Evolutionary conservation across 139 green algal genomes (phyloP), one percentile per base, ranked within the genome.

Genomic region (Coccomyxa sp.): DNA sequence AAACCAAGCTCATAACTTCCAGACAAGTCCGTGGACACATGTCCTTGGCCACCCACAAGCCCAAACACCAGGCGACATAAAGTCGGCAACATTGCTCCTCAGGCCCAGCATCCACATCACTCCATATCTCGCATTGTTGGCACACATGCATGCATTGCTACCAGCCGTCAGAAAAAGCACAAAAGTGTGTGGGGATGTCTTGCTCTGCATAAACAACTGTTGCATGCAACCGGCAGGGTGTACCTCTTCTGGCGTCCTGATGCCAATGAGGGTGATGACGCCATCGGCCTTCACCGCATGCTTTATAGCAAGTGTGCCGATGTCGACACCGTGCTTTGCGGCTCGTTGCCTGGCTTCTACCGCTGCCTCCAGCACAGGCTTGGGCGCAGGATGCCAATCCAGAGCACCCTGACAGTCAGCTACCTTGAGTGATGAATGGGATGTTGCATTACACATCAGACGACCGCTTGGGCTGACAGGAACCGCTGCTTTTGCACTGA

Each of bases 341-440:
- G 90, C 93, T 11, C 83, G 82, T 25, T 77, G 63, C 45, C 85
- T 89, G 27, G 95, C 95, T 31, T 59, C 75, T 58, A 16, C 63
- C 13, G 88, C 91, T 16, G 92, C 92, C 14, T 81, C 76, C 82
- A 93, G 88, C 21, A 99, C 57, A 15, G 86, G 75, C 14, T 89
- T 59, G 13, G 96, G 92, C 13, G 96, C 96, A 0, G 96, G 96
- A 88, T 99, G 96, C 96, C 96, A 99, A 0, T 81, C 67, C 10
- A 96, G 93, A 10, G 96, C 92, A 0, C 96, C 96, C 86, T 91
- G 84, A 60, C 17, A 27, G 63, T 9, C 18, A 71, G 60, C 14
- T 14, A 16, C 60, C 14, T 25, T 14, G 76, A 27, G 12, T 68
- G 15, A 68, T 68, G 60, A 14, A 68, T 68, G 60, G 14, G 60